These are phyloP conservation scores for Cercophora sp. DNA, from an alignment of 495 filamentous ascomycete species.

Conservation along the genomic window DNA sequence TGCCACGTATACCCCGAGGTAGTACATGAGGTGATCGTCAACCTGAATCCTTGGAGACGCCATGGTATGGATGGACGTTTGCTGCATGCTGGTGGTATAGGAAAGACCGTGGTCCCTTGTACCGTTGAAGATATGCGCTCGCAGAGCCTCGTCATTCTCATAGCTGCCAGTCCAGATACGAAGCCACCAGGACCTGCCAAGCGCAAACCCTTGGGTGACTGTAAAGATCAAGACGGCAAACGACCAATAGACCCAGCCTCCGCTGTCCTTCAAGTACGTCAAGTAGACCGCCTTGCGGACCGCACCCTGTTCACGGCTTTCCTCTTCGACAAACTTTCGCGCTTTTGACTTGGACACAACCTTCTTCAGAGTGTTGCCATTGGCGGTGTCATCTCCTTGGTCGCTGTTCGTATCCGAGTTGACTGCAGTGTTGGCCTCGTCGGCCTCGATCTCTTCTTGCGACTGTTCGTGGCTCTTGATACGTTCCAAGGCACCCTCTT, in stretches of 20 bases:
- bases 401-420: constrained; percentile 39
- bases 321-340: constrained; percentile 71
- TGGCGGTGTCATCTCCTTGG: constrained; percentile 19
- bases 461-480: constrained; percentile 56
- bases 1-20: constrained; percentile 63
- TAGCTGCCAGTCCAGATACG: constrained; percentile 60
- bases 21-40: constrained; percentile 47
- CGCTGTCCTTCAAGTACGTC: constrained; percentile 61
- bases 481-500: constrained; percentile 51
- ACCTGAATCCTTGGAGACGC: constrained; percentile 19
- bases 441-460: constrained; percentile 40
- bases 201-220: constrained; percentile 43
- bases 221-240: constrained; percentile 51
- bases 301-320: constrained; percentile 61
- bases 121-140: constrained; percentile 14
- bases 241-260: constrained; percentile 61
- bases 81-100: constrained; percentile 35
- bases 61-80: constrained; percentile 31
- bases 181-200: constrained; percentile 65
- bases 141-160: constrained; percentile 24
- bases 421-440: constrained; percentile 42
- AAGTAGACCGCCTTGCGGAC: constrained; percentile 61
- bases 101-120: constrained; percentile 27
- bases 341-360: constrained; percentile 36
- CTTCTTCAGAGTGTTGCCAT: constrained; percentile 40